Evolutionary conservation across 192 early-diverging fungal genomes (phyloP).

Genomic region (Lobosporangium transversale): DNA sequence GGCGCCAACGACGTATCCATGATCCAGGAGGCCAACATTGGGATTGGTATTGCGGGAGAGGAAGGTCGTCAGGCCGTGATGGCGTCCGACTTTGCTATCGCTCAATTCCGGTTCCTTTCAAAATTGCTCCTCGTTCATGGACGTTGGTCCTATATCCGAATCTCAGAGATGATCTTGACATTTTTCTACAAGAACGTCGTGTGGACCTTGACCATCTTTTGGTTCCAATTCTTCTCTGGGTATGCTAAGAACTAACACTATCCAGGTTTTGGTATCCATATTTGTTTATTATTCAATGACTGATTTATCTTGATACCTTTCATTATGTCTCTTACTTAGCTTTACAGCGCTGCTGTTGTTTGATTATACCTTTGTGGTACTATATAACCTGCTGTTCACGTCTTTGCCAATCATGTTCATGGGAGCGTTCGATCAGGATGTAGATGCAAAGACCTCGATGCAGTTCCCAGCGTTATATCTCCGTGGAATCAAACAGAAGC

Average conservation of each 20-base stretch:
- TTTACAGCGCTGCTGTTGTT: slow-evolving; percentile 84
- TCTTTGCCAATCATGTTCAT: slow-evolving; percentile 79
- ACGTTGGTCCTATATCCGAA: slow-evolving; percentile 90
- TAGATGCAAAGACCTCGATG: slow-evolving; percentile 71
- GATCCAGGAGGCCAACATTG: slow-evolving; percentile 98
- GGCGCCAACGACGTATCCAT: slow-evolving; percentile 96
- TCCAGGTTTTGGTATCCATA: too few species aligned
- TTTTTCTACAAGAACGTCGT: slow-evolving; percentile 98
- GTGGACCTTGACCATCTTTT: slow-evolving; percentile 88
- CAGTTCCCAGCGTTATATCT: slow-evolving; percentile 83
- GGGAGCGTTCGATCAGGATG: slow-evolving; percentile 89
- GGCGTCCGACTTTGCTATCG: slow-evolving; percentile 93
- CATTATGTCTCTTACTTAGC: slow-evolving; percentile 26
- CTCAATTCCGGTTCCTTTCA: slow-evolving; percentile 87
- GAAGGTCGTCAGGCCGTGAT: slow-evolving; percentile 95
- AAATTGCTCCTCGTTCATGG: slow-evolving; percentile 93
- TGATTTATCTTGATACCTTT: background rate
- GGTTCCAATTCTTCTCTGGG: slow-evolving; percentile 91
- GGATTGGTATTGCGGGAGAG: slow-evolving; percentile 93
- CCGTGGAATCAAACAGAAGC: slow-evolving; percentile 73
- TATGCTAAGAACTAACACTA: too few species aligned
- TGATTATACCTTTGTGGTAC: slow-evolving; percentile 89
- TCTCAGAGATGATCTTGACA: slow-evolving; percentile 86
- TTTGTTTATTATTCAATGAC: too few species aligned
- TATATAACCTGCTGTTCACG: slow-evolving; percentile 91